Evolutionary conservation across 768 basidiomycete species (phyloP).

Genomic region (Megacollybia marginata): DNA sequence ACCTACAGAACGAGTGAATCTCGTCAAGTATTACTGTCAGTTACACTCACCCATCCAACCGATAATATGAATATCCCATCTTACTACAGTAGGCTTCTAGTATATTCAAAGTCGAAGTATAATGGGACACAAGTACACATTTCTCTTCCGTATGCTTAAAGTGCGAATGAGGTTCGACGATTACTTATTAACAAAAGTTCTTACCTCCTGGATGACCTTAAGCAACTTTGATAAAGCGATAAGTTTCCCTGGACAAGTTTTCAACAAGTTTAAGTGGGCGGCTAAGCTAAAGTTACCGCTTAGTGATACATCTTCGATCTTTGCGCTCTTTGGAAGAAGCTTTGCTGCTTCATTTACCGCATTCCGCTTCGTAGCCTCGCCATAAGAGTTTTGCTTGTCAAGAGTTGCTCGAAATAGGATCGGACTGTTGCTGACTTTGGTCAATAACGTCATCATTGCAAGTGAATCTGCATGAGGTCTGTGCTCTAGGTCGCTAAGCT

Average conservation of each 20-base stretch:
- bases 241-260: conserved; percentile 58
- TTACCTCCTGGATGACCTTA: conserved; percentile 48
- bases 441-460: conserved; percentile 70
- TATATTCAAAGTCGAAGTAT: conserved; percentile 89
- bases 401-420: conserved; percentile 76
- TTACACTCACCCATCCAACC: conserved; percentile 73
- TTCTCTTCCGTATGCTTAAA: conserved; percentile 79
- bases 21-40: not conserved
- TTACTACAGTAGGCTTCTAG: conserved; percentile 81
- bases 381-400: conserved; percentile 46
- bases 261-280: not conserved
- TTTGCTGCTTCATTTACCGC: conserved; percentile 53
- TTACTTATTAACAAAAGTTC: not conserved
- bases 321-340: conserved; percentile 51
- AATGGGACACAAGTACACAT: conserved; percentile 94
- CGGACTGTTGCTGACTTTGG: conserved; percentile 92
- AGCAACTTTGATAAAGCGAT: conserved; percentile 61
- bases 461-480: conserved; percentile 73
- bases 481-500: conserved; percentile 60
- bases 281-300: conserved; percentile 53
- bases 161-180: conserved; percentile 3
- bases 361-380: conserved; percentile 33
- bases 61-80: conserved; percentile 67
- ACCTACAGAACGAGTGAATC: conserved; percentile 31
- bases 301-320: conserved; percentile 64